Base-by-base conservation (phyloP, 148 eudicot genomes). In the Agrostemma githago region DNA sequence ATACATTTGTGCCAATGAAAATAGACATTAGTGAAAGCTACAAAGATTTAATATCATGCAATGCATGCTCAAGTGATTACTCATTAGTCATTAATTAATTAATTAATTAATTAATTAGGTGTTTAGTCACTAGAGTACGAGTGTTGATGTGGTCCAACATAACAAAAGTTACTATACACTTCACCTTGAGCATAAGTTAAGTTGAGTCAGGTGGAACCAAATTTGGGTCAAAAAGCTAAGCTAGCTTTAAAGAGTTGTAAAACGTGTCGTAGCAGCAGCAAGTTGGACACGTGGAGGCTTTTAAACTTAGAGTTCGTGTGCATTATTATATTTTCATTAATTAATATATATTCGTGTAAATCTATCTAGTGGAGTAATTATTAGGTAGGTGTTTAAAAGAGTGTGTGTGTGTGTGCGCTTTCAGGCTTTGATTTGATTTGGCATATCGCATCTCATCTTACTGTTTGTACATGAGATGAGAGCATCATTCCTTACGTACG, bases 211-310 rank as follows among this genome's bases (percentile, higher is more conserved):
- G 51, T 46, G n/a, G 62, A 57, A 74, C 8, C 62, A 48, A 63
- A 48, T 37, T 62, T 64, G 56, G 57, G 64, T 75, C 71, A 39
- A 66, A 54, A 40, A n/a, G n/a, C n/a, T n/a, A n/a, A n/a, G n/a
- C n/a, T n/a, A n/a, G 58, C 17, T 42, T 44, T 5, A 51, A 58
- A 58, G 12, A 11, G 15, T 6, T n/a, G 39, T 20, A 14, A 58
- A 76, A 67, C 66, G 51, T 59, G 66, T 41, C 60, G 66, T 68
- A 43, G 57, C 57, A 66, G 65, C 19, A 65, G 51, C 46, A 56
- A 1, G 15, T 1, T 40, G 8, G 73, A 68, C 72, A 76, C 66
- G 66, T 76, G 78, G 39, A 26, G 42, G 78, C 4, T 41, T 3
- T 40, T 56, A 9, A 75, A 75, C 56, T 75, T 10, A 26, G 6